A percentile compares a stretch with the other conserved stretches of the same genome.
phyloP scores from a whole-genome alignment of 2,329 filamentous ascomycete species.

The Alternaria rosae region DNA sequence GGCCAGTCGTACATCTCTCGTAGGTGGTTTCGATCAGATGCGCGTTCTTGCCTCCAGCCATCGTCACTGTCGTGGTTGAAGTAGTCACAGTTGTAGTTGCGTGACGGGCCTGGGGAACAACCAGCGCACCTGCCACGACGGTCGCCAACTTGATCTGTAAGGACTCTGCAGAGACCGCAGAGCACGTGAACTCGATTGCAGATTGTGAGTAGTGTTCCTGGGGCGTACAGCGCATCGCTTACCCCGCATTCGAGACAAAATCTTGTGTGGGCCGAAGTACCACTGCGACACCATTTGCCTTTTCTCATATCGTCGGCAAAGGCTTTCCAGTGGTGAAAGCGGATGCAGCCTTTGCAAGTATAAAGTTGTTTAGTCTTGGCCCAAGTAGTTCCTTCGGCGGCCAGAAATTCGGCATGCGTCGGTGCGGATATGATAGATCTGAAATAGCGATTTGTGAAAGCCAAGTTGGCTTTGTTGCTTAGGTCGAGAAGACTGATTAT shows the following conservation, averaged over 20 bases:
- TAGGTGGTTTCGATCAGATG: slow-evolving; percentile 18
- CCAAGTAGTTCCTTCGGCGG: slow-evolving; percentile 31
- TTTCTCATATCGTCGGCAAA: slow-evolving; percentile 44
- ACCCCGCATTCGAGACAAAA: slow-evolving; percentile 40
- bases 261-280: slow-evolving; percentile 29
- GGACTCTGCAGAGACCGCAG: slow-evolving; percentile 23
- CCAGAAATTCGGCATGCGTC: slow-evolving; percentile 28
- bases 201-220: slow-evolving; percentile 30
- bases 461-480: slow-evolving; percentile 26
- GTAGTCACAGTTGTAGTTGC: background rate
- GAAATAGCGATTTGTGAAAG: slow-evolving; percentile 28
- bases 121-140: slow-evolving; percentile 22
- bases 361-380: slow-evolving; percentile 28
- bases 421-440: slow-evolving; percentile 26
- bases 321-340: slow-evolving; percentile 25
- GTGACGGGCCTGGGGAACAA: slow-evolving; percentile 16
- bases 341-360: slow-evolving; percentile 31
- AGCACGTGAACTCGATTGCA: slow-evolving; percentile 28
- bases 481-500: slow-evolving; percentile 32
- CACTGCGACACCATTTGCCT: slow-evolving; percentile 33
- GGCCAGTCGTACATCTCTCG: slow-evolving; percentile 27
- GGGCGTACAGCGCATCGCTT: slow-evolving; percentile 23
- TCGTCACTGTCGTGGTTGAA: slow-evolving; percentile 19
- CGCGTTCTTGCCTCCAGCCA: slow-evolving; percentile 18
- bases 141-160: slow-evolving; percentile 25